Base-by-base conservation (phyloP, 768 basidiomycete species). In the Lenzites betulinus region DNA sequence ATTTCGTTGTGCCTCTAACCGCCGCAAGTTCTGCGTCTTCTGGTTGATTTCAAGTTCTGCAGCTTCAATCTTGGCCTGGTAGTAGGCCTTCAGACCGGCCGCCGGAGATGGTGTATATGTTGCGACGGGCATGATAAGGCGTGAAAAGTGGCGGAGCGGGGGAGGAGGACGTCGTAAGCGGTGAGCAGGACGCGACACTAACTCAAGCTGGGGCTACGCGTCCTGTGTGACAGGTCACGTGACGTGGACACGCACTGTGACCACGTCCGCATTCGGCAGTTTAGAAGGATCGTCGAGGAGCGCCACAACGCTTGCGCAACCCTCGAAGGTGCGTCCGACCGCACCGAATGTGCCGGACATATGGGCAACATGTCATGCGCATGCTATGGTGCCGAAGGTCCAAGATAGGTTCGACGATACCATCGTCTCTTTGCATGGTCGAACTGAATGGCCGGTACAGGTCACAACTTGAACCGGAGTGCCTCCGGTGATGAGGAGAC, bases 1-100 rank as follows among this genome's bases (percentile, higher is more conserved):
- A 83, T 99, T 99, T 61, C 97, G 82, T 73, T 98, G 95, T 7
- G 96, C 97, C 77, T 99, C 96, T 68, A 98, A 77, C 57, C 96
- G 90, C 23, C 96, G 82, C 56, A 99, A 72, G 76, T 98, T 98
- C 79, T 98, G 95, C 0, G 95, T 97, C 75, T 95, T 96, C 75
- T 94, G 87, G 75, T 95, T 97, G 65, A 98, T 97, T 42, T 91
- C 82, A 28, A 97, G 81, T 69, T 98, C 96, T 1, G 95, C 89
- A 9, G 89, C 80, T 71, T 98, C 95, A 36, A 98, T 98, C 78
- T 98, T 99, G 18, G 93, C 88, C 73, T 95, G 92, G 71, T 95
- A 98, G 79, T 96, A 99, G 0, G 89, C 85, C 70, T 94, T 90
- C 49, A 93, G 82, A 33, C 90, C 89, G 33, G 83, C 86, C 5